These are phyloP conservation scores for Hypoxylon sp. DNA, from an alignment of 2,329 filamentous ascomycete species.

Conservation along the genomic window DNA sequence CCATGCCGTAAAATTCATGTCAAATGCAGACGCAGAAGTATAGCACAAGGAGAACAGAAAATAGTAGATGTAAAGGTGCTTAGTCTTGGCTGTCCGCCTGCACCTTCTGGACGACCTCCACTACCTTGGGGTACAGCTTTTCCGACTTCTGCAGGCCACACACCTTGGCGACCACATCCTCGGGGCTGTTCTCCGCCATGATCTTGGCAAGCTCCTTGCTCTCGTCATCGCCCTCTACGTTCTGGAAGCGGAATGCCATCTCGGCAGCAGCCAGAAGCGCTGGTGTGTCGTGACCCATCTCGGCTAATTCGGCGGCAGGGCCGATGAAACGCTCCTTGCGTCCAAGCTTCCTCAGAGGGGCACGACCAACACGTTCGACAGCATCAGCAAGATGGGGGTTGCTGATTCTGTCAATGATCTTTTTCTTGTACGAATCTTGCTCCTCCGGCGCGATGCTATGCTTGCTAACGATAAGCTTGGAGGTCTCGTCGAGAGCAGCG, in stretches of 20 bases:
- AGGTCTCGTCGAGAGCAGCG: constrained; percentile 86
- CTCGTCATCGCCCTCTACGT: constrained; percentile 92
- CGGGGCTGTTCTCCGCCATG: constrained; percentile 79
- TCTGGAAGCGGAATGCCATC: constrained; percentile 95
- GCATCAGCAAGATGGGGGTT: constrained; percentile 94
- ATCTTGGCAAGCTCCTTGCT: constrained; percentile 87
- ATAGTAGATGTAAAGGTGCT: constrained; percentile 43
- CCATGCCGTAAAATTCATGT: constrained; percentile 50
- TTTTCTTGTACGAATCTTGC: constrained; percentile 89
- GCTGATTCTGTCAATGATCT: constrained; percentile 92
- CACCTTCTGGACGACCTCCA: constrained; percentile 85
- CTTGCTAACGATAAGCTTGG: constrained; percentile 87
- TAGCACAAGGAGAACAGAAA: constrained; percentile 24
- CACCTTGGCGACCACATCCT: constrained; percentile 83
- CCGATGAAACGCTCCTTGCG: constrained; percentile 97
- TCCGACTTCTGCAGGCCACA: constrained; percentile 84
- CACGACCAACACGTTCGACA: constrained; percentile 94
- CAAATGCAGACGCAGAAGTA: constrained; percentile 44
- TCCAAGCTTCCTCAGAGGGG: constrained; percentile 91
- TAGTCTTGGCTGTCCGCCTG: constrained; percentile 73
- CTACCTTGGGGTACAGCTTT: constrained; percentile 81
- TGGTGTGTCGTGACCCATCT: constrained; percentile 79
- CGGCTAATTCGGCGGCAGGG: constrained; percentile 89
- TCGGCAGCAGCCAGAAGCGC: constrained; percentile 87
- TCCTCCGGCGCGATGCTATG: constrained; percentile 82